Base-by-base conservation (phyloP, 2,329 filamentous ascomycete genomes). In the Teratosphaeria zuluensis region DNA sequence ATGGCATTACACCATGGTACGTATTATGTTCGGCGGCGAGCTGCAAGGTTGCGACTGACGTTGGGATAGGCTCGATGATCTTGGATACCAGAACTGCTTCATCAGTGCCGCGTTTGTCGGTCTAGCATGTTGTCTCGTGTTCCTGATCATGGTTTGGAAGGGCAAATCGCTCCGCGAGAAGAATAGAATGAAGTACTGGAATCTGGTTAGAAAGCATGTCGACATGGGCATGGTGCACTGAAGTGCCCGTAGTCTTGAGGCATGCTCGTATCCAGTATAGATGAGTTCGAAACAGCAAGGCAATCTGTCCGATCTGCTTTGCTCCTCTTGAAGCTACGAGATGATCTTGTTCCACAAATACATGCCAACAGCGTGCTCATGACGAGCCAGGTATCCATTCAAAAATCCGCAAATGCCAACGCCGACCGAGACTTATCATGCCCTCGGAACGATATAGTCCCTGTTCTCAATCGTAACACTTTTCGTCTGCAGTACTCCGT, bases 391-490 rank as follows among this genome's bases (percentile, higher is more conserved):
- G n/a, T 21, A 48, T 21, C 42, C 42, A 19, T 21, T n/a, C 16
- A 4, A 2, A 5, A 48, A 19, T 9, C 42, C 9, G 16, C 35
- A 11, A 48, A 48, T n/a, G 42, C 42, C 42, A 21, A 21, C n/a
- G 9, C 42, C n/a, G 9, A 21, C n/a, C 42, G 4, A 9, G 9
- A n/a, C 42, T n/a, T 21, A 48, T 8, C 19, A 48, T 8, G 42
- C 42, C 42, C 16, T 48, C 6, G 42, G 16, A n/a, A 48, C 42
- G 16, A 48, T 72, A 61, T 80, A 80, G 56, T 80, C 76, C 61
- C 75, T 74, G 64, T 80, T 80, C 63, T 80, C 78, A 28, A 80
- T 75, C 12, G 78, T 80, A 1, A 80, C 78, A 68, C 77, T 79
- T 70, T 80, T 80, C 21, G 78, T 80, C 78, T 80, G 64, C 57